Percentiles rank a stretch among this genome's conserved stretches.
phyloP scores from a whole-genome alignment of 768 basidiomycete species.

The Tylopilus sp. region DNA sequence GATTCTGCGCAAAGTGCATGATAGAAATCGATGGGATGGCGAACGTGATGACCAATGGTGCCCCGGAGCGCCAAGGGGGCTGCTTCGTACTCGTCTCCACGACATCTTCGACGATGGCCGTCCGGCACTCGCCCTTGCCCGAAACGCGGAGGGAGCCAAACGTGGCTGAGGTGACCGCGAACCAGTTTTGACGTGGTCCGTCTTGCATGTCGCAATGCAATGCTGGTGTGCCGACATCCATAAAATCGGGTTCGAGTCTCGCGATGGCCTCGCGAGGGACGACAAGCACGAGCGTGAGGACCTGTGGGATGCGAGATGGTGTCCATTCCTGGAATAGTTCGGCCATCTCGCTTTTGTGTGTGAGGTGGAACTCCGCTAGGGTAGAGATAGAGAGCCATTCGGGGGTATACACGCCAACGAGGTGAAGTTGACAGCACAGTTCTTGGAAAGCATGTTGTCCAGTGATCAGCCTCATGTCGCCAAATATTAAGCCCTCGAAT shows the following conservation, averaged over 20 bases:
- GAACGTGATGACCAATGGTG: slow-evolving; percentile 24
- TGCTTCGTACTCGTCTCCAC: background rate
- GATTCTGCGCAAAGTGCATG: slow-evolving; percentile 9
- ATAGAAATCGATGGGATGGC: slow-evolving; percentile 6
- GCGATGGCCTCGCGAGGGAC: slow-evolving; percentile 29
- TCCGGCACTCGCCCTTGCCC: slow-evolving; percentile 18
- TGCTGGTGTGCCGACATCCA: slow-evolving; percentile 3
- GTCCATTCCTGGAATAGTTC: slow-evolving; percentile 29
- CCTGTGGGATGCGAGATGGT: slow-evolving; percentile 20
- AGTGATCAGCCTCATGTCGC: slow-evolving; percentile 12
- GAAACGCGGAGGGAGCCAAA: slow-evolving; percentile 19
- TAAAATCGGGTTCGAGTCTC: slow-evolving; percentile 5
- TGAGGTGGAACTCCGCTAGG: background rate
- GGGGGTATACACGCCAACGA: slow-evolving; percentile 35
- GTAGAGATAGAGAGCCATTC: background rate
- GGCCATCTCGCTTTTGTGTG: background rate
- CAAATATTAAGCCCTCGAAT: slow-evolving; percentile 20
- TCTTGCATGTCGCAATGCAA: slow-evolving; percentile 23
- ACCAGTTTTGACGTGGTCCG: slow-evolving; percentile 4
- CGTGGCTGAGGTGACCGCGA: slow-evolving; percentile 19
- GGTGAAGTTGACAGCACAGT: slow-evolving; percentile 41
- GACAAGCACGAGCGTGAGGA: slow-evolving; percentile 31
- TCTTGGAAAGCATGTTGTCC: slow-evolving; percentile 41
- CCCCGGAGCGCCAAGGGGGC: slow-evolving; percentile 13
- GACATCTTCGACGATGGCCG: slow-evolving; percentile 2